Evolutionary conservation across 345 rosid species (phyloP).

Genomic region (Barbarea vulgaris): DNA sequence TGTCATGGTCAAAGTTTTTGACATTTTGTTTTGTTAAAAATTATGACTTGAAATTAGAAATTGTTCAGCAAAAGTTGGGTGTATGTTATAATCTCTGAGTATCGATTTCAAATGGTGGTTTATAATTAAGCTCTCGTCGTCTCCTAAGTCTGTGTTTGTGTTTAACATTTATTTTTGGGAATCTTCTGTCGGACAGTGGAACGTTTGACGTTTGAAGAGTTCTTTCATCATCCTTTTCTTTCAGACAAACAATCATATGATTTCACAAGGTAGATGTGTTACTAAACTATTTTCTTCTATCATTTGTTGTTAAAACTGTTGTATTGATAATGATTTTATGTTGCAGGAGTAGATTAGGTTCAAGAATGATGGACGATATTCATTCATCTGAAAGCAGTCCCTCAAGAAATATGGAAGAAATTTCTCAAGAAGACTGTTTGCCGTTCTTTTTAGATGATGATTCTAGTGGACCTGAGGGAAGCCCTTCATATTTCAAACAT

Average conservation of each 20-base stretch:
- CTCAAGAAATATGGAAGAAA: slow-evolving; percentile 55
- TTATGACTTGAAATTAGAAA: background rate
- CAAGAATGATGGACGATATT: slow-evolving; percentile 50
- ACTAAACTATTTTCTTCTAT: background rate
- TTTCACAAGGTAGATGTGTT: slow-evolving; percentile 53
- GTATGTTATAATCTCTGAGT: slow-evolving; percentile 1
- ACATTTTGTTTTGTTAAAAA: slow-evolving; percentile 8
- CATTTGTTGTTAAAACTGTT: slow-evolving; percentile 16
- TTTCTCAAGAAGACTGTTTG: slow-evolving; percentile 73
- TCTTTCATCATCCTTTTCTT: slow-evolving; percentile 88
- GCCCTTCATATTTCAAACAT: slow-evolving; percentile 63
- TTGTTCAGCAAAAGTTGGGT: background rate
- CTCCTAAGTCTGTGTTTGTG: background rate
- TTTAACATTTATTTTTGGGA: slow-evolving; percentile 5
- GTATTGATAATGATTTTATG: slow-evolving; percentile 31
- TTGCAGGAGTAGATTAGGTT: slow-evolving; percentile 54
- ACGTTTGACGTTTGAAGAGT: slow-evolving; percentile 91
- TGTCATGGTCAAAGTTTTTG: slow-evolving; percentile 3
- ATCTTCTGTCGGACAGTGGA: slow-evolving; percentile 62
- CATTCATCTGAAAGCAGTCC: slow-evolving; percentile 55
- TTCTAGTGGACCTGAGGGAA: slow-evolving; percentile 73
- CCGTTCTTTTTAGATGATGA: slow-evolving; percentile 91
- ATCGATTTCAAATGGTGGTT: background rate
- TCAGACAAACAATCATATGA: slow-evolving; percentile 53
- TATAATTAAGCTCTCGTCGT: background rate